These are phyloP conservation scores for Erythrobasidium hasegawianum DNA, from an alignment of 1,284 basidiomycete species.

Conservation along the genomic window DNA sequence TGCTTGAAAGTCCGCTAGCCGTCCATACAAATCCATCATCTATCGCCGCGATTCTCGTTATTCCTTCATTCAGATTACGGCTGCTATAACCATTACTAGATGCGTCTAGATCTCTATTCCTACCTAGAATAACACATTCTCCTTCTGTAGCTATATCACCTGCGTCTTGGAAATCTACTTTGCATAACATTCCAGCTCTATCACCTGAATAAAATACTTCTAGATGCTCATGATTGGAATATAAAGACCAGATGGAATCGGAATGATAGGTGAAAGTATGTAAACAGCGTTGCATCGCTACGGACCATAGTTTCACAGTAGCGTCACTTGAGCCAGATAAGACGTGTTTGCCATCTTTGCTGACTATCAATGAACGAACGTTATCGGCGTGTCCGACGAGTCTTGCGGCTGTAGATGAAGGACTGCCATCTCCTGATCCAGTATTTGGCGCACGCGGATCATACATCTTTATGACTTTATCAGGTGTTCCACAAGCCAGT, in stretches of 20 bases:
- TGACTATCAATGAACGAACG: slow-evolving; percentile 80
- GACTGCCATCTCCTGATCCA: slow-evolving; percentile 37
- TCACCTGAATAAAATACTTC: slow-evolving; percentile 96
- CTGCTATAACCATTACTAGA: slow-evolving; percentile 45
- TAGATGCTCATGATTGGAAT: slow-evolving; percentile 78
- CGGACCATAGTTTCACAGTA: slow-evolving; percentile 74
- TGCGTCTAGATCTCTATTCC: slow-evolving; percentile 53
- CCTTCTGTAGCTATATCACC: slow-evolving; percentile 72
- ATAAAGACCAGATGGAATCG: slow-evolving; percentile 91
- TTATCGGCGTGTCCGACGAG: slow-evolving; percentile 96
- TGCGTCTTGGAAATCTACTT: slow-evolving; percentile 79
- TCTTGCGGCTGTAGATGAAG: slow-evolving; percentile 53
- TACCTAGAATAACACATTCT: slow-evolving; percentile 78
- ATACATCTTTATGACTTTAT: slow-evolving; percentile 84
- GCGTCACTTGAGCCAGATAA: slow-evolving; percentile 86
- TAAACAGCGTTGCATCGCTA: slow-evolving; percentile 79
- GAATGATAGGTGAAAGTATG: slow-evolving; percentile 96
- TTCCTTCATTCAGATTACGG: slow-evolving; percentile 53
- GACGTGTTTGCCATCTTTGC: slow-evolving; percentile 79
- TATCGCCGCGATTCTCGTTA: slow-evolving; percentile 77
- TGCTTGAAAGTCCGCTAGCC: slow-evolving; percentile 72
- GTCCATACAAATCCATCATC: slow-evolving; percentile 90
- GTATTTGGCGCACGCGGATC: slow-evolving; percentile 65
- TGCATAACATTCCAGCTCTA: slow-evolving; percentile 79
- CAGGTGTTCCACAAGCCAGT: slow-evolving; percentile 85